Conservation (phyloP, 225 moss, liverwort and hornwort species). For the Straminergon stramineum region DNA sequence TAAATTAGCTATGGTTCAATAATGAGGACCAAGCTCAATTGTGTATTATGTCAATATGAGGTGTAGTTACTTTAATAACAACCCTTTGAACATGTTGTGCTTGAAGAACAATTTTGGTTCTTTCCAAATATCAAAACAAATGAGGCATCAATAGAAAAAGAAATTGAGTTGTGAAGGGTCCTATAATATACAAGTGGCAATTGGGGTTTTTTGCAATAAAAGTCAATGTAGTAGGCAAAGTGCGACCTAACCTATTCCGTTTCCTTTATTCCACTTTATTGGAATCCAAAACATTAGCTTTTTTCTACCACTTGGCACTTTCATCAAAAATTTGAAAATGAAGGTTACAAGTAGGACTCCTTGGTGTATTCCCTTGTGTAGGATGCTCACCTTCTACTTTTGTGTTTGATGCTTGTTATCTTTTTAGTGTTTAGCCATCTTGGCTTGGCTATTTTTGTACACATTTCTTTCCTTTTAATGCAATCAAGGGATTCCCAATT, state of each 20-base stretch:
- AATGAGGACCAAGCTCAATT: neutral
- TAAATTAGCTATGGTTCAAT: neutral
- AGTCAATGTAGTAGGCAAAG: neutral
- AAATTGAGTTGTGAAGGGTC: neutral
- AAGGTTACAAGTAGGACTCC: no score
- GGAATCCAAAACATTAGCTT: neutral
- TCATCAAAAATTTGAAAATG: neutral
- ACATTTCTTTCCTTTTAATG: no score
- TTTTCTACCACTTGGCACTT: neutral
- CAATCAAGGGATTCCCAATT: no score
- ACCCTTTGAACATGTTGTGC: rapidly evolving
- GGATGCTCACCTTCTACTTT: no score
- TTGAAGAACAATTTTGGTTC: neutral
- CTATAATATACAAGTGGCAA: neutral
- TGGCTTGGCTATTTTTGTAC: no score
- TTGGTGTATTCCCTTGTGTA: no score
- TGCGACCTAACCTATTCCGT: rapidly evolving
- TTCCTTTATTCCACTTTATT: neutral
- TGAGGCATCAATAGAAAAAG: neutral
- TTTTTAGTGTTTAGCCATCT: no score
- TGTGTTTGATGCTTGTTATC: no score
- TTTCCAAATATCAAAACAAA: neutral
- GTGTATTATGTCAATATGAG: neutral
- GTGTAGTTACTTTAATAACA: neutral
- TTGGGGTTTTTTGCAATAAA: rapidly evolving